phyloP scores from a whole-genome alignment of 2,329 filamentous ascomycete species.

The Parastagonospora avenae region DNA sequence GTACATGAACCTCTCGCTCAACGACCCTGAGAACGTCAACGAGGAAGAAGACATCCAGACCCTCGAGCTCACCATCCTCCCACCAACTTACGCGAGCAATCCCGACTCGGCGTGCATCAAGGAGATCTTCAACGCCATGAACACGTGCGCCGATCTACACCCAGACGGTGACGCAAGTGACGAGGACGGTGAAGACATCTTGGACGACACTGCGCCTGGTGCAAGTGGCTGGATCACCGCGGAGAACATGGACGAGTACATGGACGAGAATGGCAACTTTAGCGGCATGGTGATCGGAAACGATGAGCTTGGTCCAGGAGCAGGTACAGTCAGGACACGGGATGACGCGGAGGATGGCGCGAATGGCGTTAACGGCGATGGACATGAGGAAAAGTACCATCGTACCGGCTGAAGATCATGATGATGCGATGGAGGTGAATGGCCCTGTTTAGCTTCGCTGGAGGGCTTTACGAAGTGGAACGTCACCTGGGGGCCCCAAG shows the following conservation, averaged over 20 bases:
- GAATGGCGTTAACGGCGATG: constrained; percentile 31
- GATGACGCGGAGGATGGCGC: constrained; percentile 38
- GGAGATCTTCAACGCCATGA: constrained; percentile 71
- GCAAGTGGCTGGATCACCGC: constrained; percentile 87
- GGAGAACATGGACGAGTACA: constrained; percentile 82
- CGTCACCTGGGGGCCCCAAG: too few relatives aligned
- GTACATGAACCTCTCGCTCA: constrained; percentile 48
- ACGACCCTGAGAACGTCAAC: constrained; percentile 59
- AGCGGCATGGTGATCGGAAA: constrained; percentile 33
- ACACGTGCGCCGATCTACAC: constrained; percentile 75
- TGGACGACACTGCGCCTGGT: constrained; percentile 66
- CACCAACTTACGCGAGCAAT: constrained; percentile 42
- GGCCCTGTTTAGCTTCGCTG: too few relatives aligned
- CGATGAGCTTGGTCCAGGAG: constrained; percentile 42
- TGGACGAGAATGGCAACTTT: constrained; percentile 48
- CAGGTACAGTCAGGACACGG: constrained; percentile 43
- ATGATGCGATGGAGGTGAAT: too few relatives aligned
- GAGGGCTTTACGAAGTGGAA: too few relatives aligned
- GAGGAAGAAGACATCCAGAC: constrained; percentile 69
- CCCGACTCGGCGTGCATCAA: constrained; percentile 44
- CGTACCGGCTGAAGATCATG: constrained; percentile 34
- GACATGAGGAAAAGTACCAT: constrained; percentile 44
- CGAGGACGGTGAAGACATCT: constrained; percentile 57
- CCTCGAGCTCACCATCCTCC: constrained; percentile 71
- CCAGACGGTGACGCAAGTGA: constrained; percentile 67